Evolutionary conservation across 805 yeast genomes (phyloP).

Genomic region (Cyberlindnera veronae): DNA sequence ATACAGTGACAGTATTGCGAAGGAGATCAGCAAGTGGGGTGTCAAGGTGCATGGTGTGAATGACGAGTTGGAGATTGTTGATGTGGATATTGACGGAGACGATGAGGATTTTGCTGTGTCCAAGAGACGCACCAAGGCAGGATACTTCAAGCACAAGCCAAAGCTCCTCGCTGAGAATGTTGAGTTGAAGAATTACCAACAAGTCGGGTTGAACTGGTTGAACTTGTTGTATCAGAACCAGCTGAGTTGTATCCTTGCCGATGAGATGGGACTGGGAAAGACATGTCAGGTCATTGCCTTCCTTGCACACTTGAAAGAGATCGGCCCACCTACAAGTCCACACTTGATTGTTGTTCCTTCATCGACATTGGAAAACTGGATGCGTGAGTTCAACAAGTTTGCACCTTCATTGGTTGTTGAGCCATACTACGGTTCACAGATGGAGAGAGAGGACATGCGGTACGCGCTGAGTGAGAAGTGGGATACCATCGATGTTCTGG

Average conservation of each 20-base stretch:
- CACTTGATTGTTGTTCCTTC: constrained; percentile 95
- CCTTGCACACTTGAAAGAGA: constrained; percentile 75
- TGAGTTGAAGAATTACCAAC: constrained; percentile 83
- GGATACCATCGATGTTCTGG: constrained; percentile 74
- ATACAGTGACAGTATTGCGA: constrained; percentile 66
- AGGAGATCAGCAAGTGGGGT: constrained; percentile 84
- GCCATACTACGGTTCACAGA: constrained; percentile 89
- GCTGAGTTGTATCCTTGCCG: constrained; percentile 91
- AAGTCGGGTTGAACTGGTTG: constrained; percentile 96
- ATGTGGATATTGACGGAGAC: constrained; percentile 36
- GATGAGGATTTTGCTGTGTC: constrained; percentile 32
- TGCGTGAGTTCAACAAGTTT: constrained; percentile 87
- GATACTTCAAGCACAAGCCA: constrained; percentile 72
- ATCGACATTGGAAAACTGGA: constrained; percentile 96
- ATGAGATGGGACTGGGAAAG: constrained; percentile 98
- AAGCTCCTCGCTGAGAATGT: constrained; percentile 56
- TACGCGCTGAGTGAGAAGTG: constrained; percentile 54
- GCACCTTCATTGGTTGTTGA: constrained; percentile 79
- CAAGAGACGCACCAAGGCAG: constrained; percentile 21
- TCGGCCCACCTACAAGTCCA: constrained; percentile 60
- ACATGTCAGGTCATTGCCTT: constrained; percentile 96
- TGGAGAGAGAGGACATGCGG: constrained; percentile 82
- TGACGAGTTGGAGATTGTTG: constrained; percentile 67
- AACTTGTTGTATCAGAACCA: constrained; percentile 70
- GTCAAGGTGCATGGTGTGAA: constrained; percentile 60